A percentile compares a stretch with the other conserved stretches of the same genome.
These are phyloP conservation scores for Rhizopus sp. DNA, from an alignment of 371 early-diverging fungal species.

Conservation along the genomic window DNA sequence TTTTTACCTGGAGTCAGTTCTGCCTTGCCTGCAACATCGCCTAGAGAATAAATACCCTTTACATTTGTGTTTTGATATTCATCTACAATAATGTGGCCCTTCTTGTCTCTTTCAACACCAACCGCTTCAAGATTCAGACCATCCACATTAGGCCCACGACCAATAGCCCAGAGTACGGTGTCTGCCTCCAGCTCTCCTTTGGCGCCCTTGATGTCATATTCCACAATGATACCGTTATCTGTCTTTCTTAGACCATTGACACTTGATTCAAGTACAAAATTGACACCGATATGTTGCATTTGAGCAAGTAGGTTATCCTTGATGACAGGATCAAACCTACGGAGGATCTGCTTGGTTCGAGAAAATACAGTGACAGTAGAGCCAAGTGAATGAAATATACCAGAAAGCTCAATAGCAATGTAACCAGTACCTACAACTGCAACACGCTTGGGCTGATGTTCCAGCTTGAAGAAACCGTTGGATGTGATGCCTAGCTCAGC, in stretches of 20 bases:
- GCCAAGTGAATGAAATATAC: slow-evolving; percentile 90
- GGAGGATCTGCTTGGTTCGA: slow-evolving; percentile 84
- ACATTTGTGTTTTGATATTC: slow-evolving; percentile 85
- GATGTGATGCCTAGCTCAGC: slow-evolving; percentile 89
- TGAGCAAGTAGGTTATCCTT: slow-evolving; percentile 78
- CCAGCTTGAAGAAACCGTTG: slow-evolving; percentile 97
- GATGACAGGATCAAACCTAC: slow-evolving; percentile 89
- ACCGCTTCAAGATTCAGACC: slow-evolving; percentile 69
- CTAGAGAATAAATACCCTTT: slow-evolving; percentile 83
- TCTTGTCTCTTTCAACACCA: slow-evolving; percentile 63
- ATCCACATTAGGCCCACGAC: slow-evolving; percentile 79
- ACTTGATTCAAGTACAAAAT: slow-evolving; percentile 71
- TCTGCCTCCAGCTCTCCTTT: slow-evolving; percentile 57
- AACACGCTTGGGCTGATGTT: slow-evolving; percentile 89
- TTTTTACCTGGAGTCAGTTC: slow-evolving; percentile 88
- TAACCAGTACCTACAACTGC: slow-evolving; percentile 90
- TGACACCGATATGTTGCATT: slow-evolving; percentile 72
- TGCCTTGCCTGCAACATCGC: slow-evolving; percentile 91
- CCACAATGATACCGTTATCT: slow-evolving; percentile 38
- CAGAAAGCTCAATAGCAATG: slow-evolving; percentile 97
- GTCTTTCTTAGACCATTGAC: slow-evolving; percentile 51
- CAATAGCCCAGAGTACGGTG: slow-evolving; percentile 85
- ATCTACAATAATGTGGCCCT: slow-evolving; percentile 77
- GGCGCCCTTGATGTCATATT: slow-evolving; percentile 43
- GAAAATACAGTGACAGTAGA: slow-evolving; percentile 84